phyloP scores from a whole-genome alignment of 1,284 basidiomycete genomes.

The Cerioporus squamosus region DNA sequence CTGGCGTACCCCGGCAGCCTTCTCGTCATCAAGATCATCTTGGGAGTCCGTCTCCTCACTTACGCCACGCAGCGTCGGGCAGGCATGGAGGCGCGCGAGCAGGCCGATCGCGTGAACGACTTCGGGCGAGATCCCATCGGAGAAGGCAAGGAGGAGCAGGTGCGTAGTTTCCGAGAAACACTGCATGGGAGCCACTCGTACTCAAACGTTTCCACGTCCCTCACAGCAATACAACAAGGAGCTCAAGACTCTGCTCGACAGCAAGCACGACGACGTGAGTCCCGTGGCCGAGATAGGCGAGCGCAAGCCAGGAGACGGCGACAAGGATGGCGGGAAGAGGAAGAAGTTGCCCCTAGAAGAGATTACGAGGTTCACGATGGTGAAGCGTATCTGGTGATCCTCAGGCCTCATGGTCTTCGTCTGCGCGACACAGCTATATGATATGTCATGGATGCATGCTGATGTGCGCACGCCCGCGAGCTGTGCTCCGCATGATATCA shows the following conservation, averaged over 20 bases:
- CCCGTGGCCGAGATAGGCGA: conserved; percentile 76
- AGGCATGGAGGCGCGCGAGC: conserved; percentile 77
- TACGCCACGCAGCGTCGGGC: conserved; percentile 79
- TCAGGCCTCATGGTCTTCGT: background rate
- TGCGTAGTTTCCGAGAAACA: conserved; percentile 37
- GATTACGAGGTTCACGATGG: conserved; percentile 91
- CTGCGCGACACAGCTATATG: background rate
- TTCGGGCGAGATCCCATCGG: conserved; percentile 88
- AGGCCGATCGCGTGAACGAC: conserved; percentile 78
- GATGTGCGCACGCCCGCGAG: too few species aligned
- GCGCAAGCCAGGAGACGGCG: conserved; percentile 38
- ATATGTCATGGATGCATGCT: too few species aligned
- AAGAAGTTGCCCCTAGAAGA: conserved; percentile 79
- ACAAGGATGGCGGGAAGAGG: conserved; percentile 50
- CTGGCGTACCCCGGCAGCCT: conserved; percentile 48
- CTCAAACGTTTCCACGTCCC: background rate
- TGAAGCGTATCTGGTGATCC: conserved; percentile 85
- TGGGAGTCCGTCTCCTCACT: conserved; percentile 85
- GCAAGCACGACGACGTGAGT: conserved; percentile 68
- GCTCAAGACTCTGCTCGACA: conserved; percentile 73
- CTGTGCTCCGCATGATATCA: too few species aligned
- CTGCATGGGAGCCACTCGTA: background rate
- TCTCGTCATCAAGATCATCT: conserved; percentile 85
- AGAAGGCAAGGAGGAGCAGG: conserved; percentile 84
- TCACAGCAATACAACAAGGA: conserved; percentile 79